Evolutionary conservation across 371 early-diverging fungal genomes (phyloP).

Genomic region (Nematocida ausubeli): DNA sequence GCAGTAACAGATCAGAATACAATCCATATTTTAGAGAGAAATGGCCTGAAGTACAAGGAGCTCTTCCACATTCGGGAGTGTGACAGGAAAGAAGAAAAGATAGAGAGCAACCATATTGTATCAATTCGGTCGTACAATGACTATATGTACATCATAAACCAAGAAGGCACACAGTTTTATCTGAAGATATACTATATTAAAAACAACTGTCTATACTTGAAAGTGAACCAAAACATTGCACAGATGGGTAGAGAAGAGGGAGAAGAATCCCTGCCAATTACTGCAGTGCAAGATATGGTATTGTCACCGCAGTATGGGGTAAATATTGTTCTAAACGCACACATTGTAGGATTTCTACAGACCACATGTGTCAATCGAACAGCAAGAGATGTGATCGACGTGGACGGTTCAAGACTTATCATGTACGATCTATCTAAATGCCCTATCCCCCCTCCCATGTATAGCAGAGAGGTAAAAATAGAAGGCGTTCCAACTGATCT

Average conservation of each 20-base stretch:
- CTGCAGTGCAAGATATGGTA: background rate
- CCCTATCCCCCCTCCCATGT: slow-evolving; percentile 36
- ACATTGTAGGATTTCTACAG: background rate
- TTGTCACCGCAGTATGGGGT: background rate
- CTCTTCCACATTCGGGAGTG: slow-evolving; percentile 20
- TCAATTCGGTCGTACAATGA: background rate
- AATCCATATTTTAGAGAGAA: slow-evolving; percentile 44
- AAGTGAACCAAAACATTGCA: background rate
- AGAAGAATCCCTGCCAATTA: background rate
- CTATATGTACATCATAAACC: slow-evolving; percentile 39
- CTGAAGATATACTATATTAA: slow-evolving; percentile 50
- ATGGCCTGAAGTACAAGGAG: slow-evolving; percentile 34
- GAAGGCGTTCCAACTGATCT: background rate
- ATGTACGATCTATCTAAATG: slow-evolving; percentile 10
- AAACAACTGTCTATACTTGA: slow-evolving; percentile 52
- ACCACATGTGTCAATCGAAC: slow-evolving; percentile 23
- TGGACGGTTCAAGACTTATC: slow-evolving; percentile 25
- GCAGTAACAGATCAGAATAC: slow-evolving; percentile 41
- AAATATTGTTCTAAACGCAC: background rate
- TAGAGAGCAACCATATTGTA: slow-evolving; percentile 13
- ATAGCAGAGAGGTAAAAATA: background rate
- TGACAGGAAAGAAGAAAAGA: slow-evolving; percentile 15
- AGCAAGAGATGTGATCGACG: slow-evolving; percentile 17
- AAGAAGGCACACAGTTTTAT: background rate
- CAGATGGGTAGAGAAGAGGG: background rate